A percentile compares a stretch with the other conserved stretches of the same genome.
Evolutionary conservation across 345 rosid genomes (phyloP).

Genomic region (Boechera retrofracta): DNA sequence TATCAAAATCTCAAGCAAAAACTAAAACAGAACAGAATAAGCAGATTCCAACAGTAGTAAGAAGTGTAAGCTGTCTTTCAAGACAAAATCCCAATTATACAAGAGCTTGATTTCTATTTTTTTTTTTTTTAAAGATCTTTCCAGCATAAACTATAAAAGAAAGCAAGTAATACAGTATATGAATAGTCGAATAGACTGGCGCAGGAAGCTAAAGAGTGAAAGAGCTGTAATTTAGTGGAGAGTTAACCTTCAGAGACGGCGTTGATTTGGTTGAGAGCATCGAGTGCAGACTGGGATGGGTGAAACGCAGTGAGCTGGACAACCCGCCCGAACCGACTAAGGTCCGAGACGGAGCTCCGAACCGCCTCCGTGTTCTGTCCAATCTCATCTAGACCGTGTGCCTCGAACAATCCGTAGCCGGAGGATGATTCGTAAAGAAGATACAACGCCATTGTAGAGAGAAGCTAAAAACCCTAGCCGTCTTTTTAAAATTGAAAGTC

Average conservation of each 20-base stretch:
- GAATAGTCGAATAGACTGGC: neutral
- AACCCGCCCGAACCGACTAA: constrained; percentile 79
- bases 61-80: neutral
- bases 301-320: constrained; percentile 74
- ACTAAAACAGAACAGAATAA: neutral
- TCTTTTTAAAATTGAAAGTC: constrained; percentile 6
- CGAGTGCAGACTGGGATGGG: constrained; percentile 70
- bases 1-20: neutral
- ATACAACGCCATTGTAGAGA: constrained; percentile 58
- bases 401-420: constrained; percentile 63
- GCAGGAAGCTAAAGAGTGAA: neutral
- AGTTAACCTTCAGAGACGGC: constrained; percentile 79
- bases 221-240: neutral
- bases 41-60: neutral
- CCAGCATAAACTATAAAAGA: neutral
- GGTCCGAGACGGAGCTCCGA: constrained; percentile 68
- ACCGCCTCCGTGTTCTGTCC: constrained; percentile 88
- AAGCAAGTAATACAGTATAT: neutral
- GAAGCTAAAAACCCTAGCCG: constrained; percentile 20
- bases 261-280: constrained; percentile 80
- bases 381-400: constrained; percentile 74
- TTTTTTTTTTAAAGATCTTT: neutral
- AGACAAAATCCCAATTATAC: neutral
- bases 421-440: constrained; percentile 75
- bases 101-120: neutral